These are phyloP conservation scores for Pythium biforme DNA, from an alignment of 352 stramenopile genomes.

Conservation along the genomic window DNA sequence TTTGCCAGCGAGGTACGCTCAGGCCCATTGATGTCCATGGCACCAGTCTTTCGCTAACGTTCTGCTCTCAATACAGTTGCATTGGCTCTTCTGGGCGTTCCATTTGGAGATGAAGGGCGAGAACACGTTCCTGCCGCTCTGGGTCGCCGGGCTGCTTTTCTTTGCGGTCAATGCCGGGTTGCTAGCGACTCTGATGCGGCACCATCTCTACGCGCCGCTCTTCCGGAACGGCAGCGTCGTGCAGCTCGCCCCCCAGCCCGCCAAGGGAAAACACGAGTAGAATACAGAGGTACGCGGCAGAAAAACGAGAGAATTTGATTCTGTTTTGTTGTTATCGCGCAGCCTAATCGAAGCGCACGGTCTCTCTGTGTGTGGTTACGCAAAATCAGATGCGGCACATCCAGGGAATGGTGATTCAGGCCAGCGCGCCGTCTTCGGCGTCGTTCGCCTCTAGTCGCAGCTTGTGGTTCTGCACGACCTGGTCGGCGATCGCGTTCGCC, in stretches of 20 bases:
- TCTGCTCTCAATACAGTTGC: constrained; percentile 37
- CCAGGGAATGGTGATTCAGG: neutral
- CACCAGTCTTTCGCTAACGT: too few relatives aligned
- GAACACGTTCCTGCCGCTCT: constrained; percentile 89
- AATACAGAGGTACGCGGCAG: too few relatives aligned
- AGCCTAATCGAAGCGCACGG: too few relatives aligned
- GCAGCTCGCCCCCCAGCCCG: neutral
- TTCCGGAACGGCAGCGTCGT: constrained; percentile 51
- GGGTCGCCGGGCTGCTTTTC: constrained; percentile 86
- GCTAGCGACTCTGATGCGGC: constrained; percentile 66
- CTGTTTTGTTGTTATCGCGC: constrained; percentile 1
- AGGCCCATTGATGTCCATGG: neutral
- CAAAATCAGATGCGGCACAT: neutral
- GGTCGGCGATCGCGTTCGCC: constrained; percentile 57
- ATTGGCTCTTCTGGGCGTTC: constrained; percentile 91
- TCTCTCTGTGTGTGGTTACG: neutral
- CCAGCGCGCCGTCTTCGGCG: constrained; percentile 1
- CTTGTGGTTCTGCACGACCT: constrained; percentile 58
- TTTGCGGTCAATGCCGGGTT: constrained; percentile 86
- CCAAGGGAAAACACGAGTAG: constrained; percentile 17
- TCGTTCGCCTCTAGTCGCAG: constrained; percentile 46
- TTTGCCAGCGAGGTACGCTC: constrained; percentile 67
- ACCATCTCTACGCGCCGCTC: constrained; percentile 60
- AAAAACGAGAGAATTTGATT: neutral
- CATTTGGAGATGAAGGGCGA: constrained; percentile 88